Evolutionary conservation across 768 basidiomycete species (phyloP), one percentile per base, ranked within the genome.

Genomic region (Lactarius tabidus): DNA sequence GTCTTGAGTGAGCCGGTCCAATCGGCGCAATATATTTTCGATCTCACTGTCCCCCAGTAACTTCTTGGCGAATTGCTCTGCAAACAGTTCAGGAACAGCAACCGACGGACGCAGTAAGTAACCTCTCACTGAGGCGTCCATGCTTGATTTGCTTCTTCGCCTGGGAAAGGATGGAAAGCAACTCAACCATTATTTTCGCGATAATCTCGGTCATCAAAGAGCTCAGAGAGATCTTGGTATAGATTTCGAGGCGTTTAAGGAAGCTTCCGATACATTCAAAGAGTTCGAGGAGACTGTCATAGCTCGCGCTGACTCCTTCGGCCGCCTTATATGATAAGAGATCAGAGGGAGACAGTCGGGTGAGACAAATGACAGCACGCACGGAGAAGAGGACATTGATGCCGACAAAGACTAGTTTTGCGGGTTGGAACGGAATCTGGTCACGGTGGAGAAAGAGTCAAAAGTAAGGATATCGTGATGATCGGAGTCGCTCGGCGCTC

Each of bases 71-170:
- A 59, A 43, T 28, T 31, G 20, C 29, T 31, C 41, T 61, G 23
- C 3, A 20, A 26, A 0, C 20, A 20, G 28, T 18, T 36, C 28
- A n/a, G 62, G 81, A 20, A 36, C 15, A 26, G 28, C 9, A 9
- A 29, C 29, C 7, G 12, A 26, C 6, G 6, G 26, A 26, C 28
- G 14, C 7, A 8, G 43, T n/a, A 52, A 52, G 7, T 14, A 52
- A 26, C 12, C 51, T 15, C 51, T 52, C 17, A 52, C 51, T 29
- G 51, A 52, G 2, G 7, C 58, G 58, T 6, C 58, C 62, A 5
- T 57, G 36, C 10, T 29, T 52, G 12, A 48, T 57, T 29, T 59
- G 57, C n/a, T 45, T 59, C 28, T 41, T 59, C 12, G 58, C 58
- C 18, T 45, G 43, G 51, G 28, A 14, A 3, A 56, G 61, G 17